Base-by-base conservation (phyloP, 2,329 filamentous ascomycete species). In the Pseudofabraea citricarpa region DNA sequence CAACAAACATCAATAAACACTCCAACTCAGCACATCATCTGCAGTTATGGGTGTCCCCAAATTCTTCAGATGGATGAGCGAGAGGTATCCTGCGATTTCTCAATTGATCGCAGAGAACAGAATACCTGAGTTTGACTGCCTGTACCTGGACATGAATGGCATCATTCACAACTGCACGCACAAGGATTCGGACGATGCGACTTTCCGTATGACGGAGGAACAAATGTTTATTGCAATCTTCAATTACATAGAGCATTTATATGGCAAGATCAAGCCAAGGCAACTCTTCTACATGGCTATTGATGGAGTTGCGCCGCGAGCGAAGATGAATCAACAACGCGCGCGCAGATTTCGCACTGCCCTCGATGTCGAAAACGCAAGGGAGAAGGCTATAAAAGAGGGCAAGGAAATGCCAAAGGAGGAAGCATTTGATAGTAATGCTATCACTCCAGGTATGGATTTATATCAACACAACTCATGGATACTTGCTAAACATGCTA, bases 211-310 rank as follows among this genome's bases (percentile, higher is more conserved):
- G 68, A 91, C 85, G 45, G 94, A 98, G 65, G 91, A 98, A 65
- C 88, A 96, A 67, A 98, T 98, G 93, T 98, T 98, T 63, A 96
- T 98, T 56, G 87, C 90, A 46, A 98, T 98, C 59, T 98, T 98
- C 79, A 97, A 97, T 69, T 98, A 98, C 66, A 98, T 98, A 54
- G 93, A 98, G 67, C 93, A 98, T 70, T 69, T 98, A 41, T 98
- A 95, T 66, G 90, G 91, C 57, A 98, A 96, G 68, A 98, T 98
- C 63, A 97, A 97, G 67, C 93, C 93, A 10, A 91, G 95, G 69
- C 85, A 96, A 73, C 79, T 98, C 26, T 98, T 98, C 71, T 98
- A 96, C 74, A 98, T 98, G 93, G 94, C 93, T 40, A 93, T 98
- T 53, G 93, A 98, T 61, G 93, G 93, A 58, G 94, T 98, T 49